Base-by-base conservation (phyloP, 2,329 filamentous ascomycete genomes). In the Thermochaetoides dissita region DNA sequence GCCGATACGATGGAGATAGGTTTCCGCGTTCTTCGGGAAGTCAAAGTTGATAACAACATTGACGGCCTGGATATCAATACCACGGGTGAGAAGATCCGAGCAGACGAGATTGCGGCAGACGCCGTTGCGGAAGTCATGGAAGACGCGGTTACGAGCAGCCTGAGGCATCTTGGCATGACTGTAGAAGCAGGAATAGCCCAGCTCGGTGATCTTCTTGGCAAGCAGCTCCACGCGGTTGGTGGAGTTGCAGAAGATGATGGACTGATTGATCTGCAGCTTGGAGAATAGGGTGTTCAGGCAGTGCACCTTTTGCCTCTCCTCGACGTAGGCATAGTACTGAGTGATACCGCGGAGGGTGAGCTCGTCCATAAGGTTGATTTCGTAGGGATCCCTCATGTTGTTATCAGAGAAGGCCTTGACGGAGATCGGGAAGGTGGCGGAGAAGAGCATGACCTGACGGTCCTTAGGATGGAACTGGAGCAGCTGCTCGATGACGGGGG, bases 11-110 rank as follows among this genome's bases (percentile, higher is more conserved):
- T 98, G 91, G 44, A 98, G 79, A 59, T 98, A 98, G 0, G 91
- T 98, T 66, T 98, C 91, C 10, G 91, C 93, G 57, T 98, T 98
- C 69, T 98, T 98, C 42, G 91, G 91, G 62, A 98, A 98, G 58
- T 98, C 91, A 57, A 98, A 98, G 69, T 98, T 98, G 76, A 98
- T 98, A 59, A 98, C 91, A 42, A 98, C 91, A 55, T 98, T 98
- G 58, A 98, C 91, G 41, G 91, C 91, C 64, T 98, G 91, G 51
- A 98, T 98, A 66, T 98, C 91, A 57, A 98, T 98, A 78, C 91
- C 91, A 65, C 91, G 88, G 49, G 91, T 98, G 50, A 98, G 75
- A 34, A 98, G 72, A 66, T 98, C 91, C 2, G 93, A 98, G 66
- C 91, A 98, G 49, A 98, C 91, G 33, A 98, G 77, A 61, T 98